phyloP scores from a whole-genome alignment of 73 alveolate genomes.

The Paramecium sexaurelia region DNA sequence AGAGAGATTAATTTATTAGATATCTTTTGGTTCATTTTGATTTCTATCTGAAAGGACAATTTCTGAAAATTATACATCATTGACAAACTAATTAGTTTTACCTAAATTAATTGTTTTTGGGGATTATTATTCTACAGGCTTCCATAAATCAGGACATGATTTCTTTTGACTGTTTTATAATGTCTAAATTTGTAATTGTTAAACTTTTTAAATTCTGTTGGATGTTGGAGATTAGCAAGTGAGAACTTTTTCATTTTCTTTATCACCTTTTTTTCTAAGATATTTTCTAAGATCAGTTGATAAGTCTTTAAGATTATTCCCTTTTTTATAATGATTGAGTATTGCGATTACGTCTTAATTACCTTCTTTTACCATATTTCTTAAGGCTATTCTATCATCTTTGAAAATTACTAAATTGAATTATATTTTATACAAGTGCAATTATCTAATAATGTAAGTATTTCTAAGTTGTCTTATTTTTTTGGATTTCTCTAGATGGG shows the following conservation, averaged over 20 bases:
- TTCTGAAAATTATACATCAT: conserved; percentile 29
- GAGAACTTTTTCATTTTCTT: conserved; percentile 41
- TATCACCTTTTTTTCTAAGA: conserved; percentile 19
- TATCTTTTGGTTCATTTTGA: background rate
- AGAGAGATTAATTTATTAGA: background rate
- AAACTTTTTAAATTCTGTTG: background rate
- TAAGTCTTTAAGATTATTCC: background rate
- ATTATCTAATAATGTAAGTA: conserved; percentile 23
- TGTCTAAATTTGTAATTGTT: background rate
- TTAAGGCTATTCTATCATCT: conserved; percentile 28
- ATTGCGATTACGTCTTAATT: background rate
- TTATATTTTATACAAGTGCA: background rate
- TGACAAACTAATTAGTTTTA: background rate
- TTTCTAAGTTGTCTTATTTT: conserved; percentile 40
- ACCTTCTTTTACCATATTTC: conserved; percentile 50
- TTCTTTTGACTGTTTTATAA: conserved; percentile 16
- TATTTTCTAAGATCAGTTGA: conserved; percentile 42
- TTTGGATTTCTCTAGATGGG: background rate
- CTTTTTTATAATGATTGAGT: conserved; percentile 1
- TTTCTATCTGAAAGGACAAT: conserved; percentile 39
- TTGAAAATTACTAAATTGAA: background rate
- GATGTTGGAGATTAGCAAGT: conserved; percentile 33
- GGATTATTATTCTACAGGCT: background rate
- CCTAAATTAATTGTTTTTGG: conserved; percentile 20
- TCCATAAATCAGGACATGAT: conserved; percentile 59